Base-by-base conservation (phyloP, 768 basidiomycete genomes). In the Tulasnella sp. region DNA sequence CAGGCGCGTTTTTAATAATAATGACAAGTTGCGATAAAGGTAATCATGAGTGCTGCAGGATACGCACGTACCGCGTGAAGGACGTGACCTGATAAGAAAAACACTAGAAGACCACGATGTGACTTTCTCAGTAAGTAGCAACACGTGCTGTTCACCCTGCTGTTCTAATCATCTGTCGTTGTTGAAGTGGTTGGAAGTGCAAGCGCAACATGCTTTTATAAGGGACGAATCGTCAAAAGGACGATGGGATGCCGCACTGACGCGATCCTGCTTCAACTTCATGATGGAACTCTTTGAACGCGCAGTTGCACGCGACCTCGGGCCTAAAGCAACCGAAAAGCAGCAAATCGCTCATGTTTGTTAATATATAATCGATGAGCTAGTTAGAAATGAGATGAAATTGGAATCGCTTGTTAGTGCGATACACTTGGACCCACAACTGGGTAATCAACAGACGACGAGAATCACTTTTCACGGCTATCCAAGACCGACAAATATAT, bases 181-280 rank as follows among this genome's bases (percentile, higher is more conserved):
- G 52, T 49, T 54, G 11, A 66, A 92, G 86, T 92, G 93, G 68
- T 71, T 96, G 59, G 94, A 98, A 68, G 90, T 97, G 12, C 91
- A 96, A 68, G 94, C 93, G 0, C 93, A 98, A 65, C 93, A 97
- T 63, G 94, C 94, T 2, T 97, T 97, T 69, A 84, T 97, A 60
- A 82, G 93, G 4, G 92, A 94, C 67, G 89, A 92, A 64, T 77
- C 78, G 6, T 88, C 85, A 29, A 97, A 96, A 68, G 93, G 90
- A 1, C 78, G 94, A 53, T 98, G 91, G 91, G 94, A 98, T 65
- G 90, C 91, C 6, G 92, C 92, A 0, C 71, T 97, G 50, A 90
- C 87, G 0, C 75, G 79, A 49, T 83, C 82, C 19, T 67, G 91
- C 31, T 92, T 92, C 67, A 71, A 72, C 1, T 86, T 84, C 69